Percentiles rank a stretch among this genome's conserved stretches.
phyloP scores from a whole-genome alignment of 495 filamentous ascomycete species.

The Podospora bellae-mahoneyi region DNA sequence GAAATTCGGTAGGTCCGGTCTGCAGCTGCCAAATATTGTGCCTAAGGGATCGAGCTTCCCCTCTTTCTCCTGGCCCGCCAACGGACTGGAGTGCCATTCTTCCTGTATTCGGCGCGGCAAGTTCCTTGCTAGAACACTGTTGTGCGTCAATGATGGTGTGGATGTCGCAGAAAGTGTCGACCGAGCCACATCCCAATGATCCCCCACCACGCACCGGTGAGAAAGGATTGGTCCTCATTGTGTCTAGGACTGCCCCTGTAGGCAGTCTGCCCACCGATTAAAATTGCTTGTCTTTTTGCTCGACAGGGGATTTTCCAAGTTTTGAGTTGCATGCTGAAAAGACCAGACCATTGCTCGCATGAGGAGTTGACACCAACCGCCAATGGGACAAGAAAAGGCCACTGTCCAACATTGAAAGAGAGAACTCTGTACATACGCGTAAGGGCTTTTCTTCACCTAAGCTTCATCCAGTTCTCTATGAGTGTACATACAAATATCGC shows the following conservation, averaged over 20 bases:
- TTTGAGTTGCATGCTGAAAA: background rate
- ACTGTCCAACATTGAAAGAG: background rate
- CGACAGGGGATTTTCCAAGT: slow-evolving; percentile 4
- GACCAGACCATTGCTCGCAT: background rate
- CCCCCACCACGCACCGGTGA: slow-evolving; percentile 7
- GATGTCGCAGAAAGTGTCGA: background rate
- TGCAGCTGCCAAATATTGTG: slow-evolving; percentile 7
- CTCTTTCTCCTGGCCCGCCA: background rate
- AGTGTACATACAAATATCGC: no score
- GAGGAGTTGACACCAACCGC: background rate
- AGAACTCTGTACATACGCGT: background rate
- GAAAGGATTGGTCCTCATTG: slow-evolving; percentile 4
- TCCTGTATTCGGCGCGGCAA: background rate
- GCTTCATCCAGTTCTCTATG: background rate
- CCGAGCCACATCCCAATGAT: slow-evolving; percentile 6
- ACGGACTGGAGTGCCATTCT: background rate
- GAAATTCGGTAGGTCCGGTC: background rate
- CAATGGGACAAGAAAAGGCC: background rate
- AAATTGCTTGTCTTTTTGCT: background rate
- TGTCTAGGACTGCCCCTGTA: background rate
- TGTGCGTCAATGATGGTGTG: slow-evolving; percentile 11
- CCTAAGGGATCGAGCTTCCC: background rate
- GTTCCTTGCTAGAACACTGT: slow-evolving; percentile 4
- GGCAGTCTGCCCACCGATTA: background rate
- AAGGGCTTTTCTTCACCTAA: background rate